Evolutionary conservation across 192 early-diverging fungal genomes (phyloP), one percentile per base, ranked within the genome.

Genomic region (Coemansia sp.): DNA sequence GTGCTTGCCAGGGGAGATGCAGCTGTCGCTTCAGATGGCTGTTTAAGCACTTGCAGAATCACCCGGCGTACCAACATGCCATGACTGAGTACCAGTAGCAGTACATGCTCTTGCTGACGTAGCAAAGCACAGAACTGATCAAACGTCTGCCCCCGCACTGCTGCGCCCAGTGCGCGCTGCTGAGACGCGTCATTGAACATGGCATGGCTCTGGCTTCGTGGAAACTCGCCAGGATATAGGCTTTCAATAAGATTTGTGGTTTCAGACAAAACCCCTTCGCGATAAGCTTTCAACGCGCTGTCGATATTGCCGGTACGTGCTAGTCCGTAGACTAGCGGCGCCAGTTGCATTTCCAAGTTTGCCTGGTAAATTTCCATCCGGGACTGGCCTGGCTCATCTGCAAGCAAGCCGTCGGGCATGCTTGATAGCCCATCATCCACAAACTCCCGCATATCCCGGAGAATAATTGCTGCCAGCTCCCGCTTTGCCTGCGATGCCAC

Each of bases 101-200:
- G 66, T 12, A 87, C 78, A 5, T 85, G 79, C 55, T 90, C 92
- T 49, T 96, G 84, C 40, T 82, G 83, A 6, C 88, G 58, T 2
- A 96, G 62, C 67, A 91, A 80, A 18, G 87, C 80, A 52, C 87
- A 87, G 60, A 93, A 98, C 16, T 88, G 77, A 40, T 90, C 85
- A 62, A 94, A 89, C 2, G 88, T 86, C 90, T 96, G 92, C 12
- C 72, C 85, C 0, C 88, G 84, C 6, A 93, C 72, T 1, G 82
- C 83, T 14, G 71, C 47, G 51, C 82, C 80, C 66, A 73, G 62
- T 3, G 66, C 51, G n/a, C 71, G 60, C 52, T 76, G 74, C 65
- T 67, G 66, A 2, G 64, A 34, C 12, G 62, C 62, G 15, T 69
- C 72, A 37, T 52, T 66, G 10, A 75, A 71, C 20, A 45, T 34